phyloP scores from a whole-genome alignment of 768 basidiomycete genomes.

The Mycena crocata region DNA sequence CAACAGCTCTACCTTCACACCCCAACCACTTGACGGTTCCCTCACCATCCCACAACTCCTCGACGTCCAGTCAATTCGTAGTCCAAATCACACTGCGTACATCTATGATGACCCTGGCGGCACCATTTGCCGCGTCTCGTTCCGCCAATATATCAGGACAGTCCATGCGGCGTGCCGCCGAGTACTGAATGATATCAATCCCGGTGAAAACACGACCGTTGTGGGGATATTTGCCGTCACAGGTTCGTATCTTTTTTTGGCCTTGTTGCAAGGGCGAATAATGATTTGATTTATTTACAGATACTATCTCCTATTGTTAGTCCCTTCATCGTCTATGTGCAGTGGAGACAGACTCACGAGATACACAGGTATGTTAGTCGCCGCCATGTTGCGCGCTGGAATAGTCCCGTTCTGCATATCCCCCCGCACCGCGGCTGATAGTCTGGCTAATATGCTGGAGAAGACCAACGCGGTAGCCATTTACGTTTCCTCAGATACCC shows the following conservation, averaged over 20 bases:
- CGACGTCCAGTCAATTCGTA: constrained; percentile 15
- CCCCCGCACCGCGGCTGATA: constrained; percentile 45
- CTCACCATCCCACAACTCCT: constrained; percentile 23
- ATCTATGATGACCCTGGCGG: constrained; percentile 16
- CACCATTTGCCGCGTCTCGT: not conserved
- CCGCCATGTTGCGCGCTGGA: constrained; percentile 33
- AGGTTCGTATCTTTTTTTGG: constrained; percentile 1
- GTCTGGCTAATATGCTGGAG: constrained; percentile 43
- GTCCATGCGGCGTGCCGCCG: constrained; percentile 1
- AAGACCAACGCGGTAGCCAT: constrained; percentile 18
- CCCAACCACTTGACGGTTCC: constrained; percentile 6
- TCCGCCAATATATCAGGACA: constrained; percentile 8
- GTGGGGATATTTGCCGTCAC: constrained; percentile 16
- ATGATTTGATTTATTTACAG: too few relatives aligned
- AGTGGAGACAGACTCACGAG: not conserved
- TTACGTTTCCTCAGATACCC: constrained; percentile 11
- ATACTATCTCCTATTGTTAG: constrained; percentile 21
- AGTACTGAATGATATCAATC: not conserved
- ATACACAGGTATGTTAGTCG: constrained; percentile 16
- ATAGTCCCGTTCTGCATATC: constrained; percentile 48
- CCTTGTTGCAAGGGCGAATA: not conserved
- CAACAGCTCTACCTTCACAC: constrained; percentile 4
- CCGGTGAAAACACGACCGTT: not conserved
- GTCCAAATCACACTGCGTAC: constrained; percentile 19
- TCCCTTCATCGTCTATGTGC: not conserved